Base-by-base conservation (phyloP, 2,329 filamentous ascomycete species). In the Ophiocordyceps australis region DNA sequence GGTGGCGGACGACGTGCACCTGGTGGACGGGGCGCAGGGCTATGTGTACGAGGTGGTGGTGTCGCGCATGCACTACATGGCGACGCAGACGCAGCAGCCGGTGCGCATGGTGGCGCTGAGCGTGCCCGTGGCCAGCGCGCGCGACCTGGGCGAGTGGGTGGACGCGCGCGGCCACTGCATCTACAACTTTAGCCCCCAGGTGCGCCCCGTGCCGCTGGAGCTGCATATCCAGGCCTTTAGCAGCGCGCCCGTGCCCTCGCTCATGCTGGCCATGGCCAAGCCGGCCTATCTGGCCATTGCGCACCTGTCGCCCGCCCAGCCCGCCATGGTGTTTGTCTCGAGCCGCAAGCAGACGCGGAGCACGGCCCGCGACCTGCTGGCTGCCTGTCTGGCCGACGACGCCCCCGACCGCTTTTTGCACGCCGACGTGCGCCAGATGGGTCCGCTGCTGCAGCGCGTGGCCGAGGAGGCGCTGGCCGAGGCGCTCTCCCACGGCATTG, bases 221-320 rank as follows among this genome's bases (percentile, higher is more conserved):
- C 67, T 98, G 30, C 83, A 94, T 46, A 77, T 98, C 24, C 89
- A 98, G 50, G 86, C 85, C 2, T 98, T 89, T 55, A 80, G 75
- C 16, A 92, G 93, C 32, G 83, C 91, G 24, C 91, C 98, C 46
- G 94, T 93, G 56, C 91, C 89, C 4, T 95, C 89, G 9, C 65
- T 98, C 21, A 98, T 98, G 89, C 67, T 98, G 38, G 85, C 89
- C 10, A 98, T 98, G 89, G 82, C 85, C 11, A 86, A 91, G 49
- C 91, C 91, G 13, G 76, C 82, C 2, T 95, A 94, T 47, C 61
- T 81, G 32, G 79, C 86, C 3, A 80, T 98, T 37, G 68, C 82
- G 3, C 82, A 92, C 41, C 68, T 92, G 47, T 91, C 89, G 6
- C 60, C 81, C 1, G 75, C 91, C 35, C 89, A 93, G 53, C 85